Conservation (phyloP, 2,329 filamentous ascomycete genomes). For the Raffaelea albimanens region DNA sequence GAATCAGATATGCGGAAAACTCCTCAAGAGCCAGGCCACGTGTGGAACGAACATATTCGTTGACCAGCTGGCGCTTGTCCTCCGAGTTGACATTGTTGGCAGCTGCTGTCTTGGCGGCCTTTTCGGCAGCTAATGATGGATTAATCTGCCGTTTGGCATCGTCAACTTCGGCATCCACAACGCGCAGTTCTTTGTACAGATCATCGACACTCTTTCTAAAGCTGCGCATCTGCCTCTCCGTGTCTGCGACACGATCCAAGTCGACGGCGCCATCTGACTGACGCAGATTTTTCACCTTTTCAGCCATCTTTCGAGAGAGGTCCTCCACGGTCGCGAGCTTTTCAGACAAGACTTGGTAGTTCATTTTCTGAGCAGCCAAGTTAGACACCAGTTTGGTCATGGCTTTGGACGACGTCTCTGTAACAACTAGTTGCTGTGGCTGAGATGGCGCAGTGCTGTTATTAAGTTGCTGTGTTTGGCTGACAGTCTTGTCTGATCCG, state of each 20-base stretch:
- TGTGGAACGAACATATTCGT: constrained; percentile 46
- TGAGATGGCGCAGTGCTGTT: background rate
- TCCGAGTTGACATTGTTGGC: constrained; percentile 4
- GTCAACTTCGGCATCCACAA: constrained; percentile 26
- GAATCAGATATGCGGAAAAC: constrained; percentile 49
- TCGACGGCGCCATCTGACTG: constrained; percentile 11
- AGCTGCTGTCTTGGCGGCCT: background rate
- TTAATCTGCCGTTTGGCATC: constrained; percentile 19
- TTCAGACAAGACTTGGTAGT: constrained; percentile 23
- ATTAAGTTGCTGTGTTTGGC: too few relatives aligned
- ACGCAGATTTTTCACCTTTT: constrained; percentile 21
- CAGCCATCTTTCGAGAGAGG: constrained; percentile 18
- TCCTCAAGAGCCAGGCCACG: constrained; percentile 47
- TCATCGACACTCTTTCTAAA: constrained; percentile 23
- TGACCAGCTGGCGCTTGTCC: constrained; percentile 19
- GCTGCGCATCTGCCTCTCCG: constrained; percentile 19
- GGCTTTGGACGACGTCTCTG: background rate
- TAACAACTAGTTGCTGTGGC: background rate
- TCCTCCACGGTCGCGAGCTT: constrained; percentile 23
- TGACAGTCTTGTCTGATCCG: too few relatives aligned
- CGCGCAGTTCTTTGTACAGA: constrained; percentile 24
- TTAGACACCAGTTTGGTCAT: constrained; percentile 13
- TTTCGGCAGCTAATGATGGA: background rate
- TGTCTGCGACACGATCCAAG: constrained; percentile 14
- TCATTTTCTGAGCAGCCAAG: constrained; percentile 21